Evolutionary conservation across 257 asterid genomes (phyloP).

Genomic region (Solanum chaucha): DNA sequence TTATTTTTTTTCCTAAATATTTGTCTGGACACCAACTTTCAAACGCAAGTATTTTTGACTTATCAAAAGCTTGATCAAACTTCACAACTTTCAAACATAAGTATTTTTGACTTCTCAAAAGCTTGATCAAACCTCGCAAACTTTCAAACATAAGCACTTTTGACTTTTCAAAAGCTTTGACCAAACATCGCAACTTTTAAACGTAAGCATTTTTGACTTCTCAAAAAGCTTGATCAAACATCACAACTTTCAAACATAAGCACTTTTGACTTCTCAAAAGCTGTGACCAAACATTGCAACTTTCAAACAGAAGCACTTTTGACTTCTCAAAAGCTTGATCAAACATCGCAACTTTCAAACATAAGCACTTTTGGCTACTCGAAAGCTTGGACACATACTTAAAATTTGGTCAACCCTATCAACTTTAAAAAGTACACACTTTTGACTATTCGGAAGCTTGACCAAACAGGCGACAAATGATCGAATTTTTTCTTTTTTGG

Average conservation of each 20-base stretch:
- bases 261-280: background rate
- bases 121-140: background rate
- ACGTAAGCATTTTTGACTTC: too few relatives aligned
- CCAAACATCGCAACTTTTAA: too few relatives aligned
- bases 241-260: background rate
- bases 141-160: background rate
- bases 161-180: background rate
- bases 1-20: background rate
- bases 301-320: too few relatives aligned
- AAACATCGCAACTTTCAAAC: background rate
- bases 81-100: too few relatives aligned
- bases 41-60: background rate
- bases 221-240: background rate
- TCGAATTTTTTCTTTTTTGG: fast-evolving
- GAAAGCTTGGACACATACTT: background rate
- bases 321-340: background rate
- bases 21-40: background rate
- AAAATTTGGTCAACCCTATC: too few relatives aligned
- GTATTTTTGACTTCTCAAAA: background rate
- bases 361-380: background rate
- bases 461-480: background rate
- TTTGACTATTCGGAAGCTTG: background rate
- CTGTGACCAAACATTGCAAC: too few relatives aligned
- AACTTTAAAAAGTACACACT: background rate
- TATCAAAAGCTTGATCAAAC: background rate